Evolutionary conservation across 1,284 basidiomycete species (phyloP), one percentile per base, ranked within the genome.

Genomic region (Marasmius tenuissimus): DNA sequence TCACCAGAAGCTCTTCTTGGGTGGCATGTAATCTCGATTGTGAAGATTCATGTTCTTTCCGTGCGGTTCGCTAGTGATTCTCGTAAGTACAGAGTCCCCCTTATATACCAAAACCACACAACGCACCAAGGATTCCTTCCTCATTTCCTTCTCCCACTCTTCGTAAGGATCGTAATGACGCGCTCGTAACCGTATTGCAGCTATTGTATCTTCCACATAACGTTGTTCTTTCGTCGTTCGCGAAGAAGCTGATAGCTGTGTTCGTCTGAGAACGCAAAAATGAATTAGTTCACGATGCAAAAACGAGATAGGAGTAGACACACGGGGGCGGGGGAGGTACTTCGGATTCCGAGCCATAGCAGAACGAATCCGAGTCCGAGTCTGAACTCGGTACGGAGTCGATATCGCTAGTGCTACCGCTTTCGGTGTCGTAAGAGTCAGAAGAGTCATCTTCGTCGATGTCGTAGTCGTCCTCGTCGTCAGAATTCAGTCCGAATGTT

Each of bases 141-240:
- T 80, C 34, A 85, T 84, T 66, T 86, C 77, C 63, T 81, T 82
- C 73, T 90, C 85, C 90, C 89, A 92, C 67, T 92, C 89, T 74
- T 91, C 89, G 64, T 91, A 91, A 18, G 87, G 86, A 67, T 92
- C 91, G 61, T 85, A 78, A 76, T 92, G 82, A 60, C 82, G 81
- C 14, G 85, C 82, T 18, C 84, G 83, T 40, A 89, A 77, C 20
- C 88, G 83, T 62, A 92, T 89, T 8, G 89, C 83, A 4, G 87
- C 84, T 4, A 92, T 75, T 0, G 87, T 87, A 22, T 91, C 91
- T 63, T 89, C 84, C 48, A 87, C 76, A 45, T 83, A 72, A 39
- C 81, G 78, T 59, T 78, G 76, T 66, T 90, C 85, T 4, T 81
- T 75, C 2, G 77, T 70, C 22, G 76, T 73, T 20, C 73, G 76